Percentiles rank a stretch among this genome's conserved stretches.
Conservation (phyloP, 805 yeast genomes). For the Blastobotrys terrestris region DNA sequence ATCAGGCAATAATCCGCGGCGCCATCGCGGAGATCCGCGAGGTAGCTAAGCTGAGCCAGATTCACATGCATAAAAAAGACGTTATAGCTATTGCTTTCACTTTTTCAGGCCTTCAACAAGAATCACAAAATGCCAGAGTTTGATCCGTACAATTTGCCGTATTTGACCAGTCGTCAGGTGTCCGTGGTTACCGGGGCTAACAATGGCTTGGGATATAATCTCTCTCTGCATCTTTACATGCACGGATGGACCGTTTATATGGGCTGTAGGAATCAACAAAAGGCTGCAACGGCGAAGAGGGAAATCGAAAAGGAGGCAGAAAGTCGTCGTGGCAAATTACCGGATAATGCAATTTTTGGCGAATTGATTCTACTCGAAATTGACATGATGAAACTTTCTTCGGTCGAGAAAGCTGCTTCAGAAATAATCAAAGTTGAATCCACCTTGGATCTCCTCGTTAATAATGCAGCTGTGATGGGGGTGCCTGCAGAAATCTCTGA, state of each 20-base stretch:
- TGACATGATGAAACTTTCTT: constrained; percentile 12
- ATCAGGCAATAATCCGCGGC: too few relatives aligned
- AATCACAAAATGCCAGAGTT: not conserved
- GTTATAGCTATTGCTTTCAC: not conserved
- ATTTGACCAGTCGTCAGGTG: constrained; percentile 32
- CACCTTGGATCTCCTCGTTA: constrained; percentile 53
- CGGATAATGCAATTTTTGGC: constrained; percentile 10
- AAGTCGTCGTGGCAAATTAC: constrained; percentile 17
- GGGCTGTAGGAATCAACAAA: constrained; percentile 58
- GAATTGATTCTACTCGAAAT: constrained; percentile 9
- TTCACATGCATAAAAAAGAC: not conserved
- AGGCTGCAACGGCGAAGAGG: constrained; percentile 52
- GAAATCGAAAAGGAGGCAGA: constrained; percentile 52
- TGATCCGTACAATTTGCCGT: constrained; percentile 17
- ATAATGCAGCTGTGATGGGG: constrained; percentile 80
- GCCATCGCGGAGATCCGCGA: too few relatives aligned
- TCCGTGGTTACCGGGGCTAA: constrained; percentile 79
- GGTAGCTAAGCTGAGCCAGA: too few relatives aligned
- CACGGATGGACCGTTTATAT: constrained; percentile 75
- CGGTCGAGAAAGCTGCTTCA: constrained; percentile 1
- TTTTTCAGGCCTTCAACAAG: not conserved
- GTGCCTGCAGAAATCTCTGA: constrained; percentile 56
- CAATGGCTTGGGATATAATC: constrained; percentile 73
- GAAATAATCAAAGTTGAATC: constrained; percentile 1
- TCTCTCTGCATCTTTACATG: constrained; percentile 65